phyloP scores from a whole-genome alignment of 768 basidiomycete genomes.

The Nidularia pulvinata region DNA sequence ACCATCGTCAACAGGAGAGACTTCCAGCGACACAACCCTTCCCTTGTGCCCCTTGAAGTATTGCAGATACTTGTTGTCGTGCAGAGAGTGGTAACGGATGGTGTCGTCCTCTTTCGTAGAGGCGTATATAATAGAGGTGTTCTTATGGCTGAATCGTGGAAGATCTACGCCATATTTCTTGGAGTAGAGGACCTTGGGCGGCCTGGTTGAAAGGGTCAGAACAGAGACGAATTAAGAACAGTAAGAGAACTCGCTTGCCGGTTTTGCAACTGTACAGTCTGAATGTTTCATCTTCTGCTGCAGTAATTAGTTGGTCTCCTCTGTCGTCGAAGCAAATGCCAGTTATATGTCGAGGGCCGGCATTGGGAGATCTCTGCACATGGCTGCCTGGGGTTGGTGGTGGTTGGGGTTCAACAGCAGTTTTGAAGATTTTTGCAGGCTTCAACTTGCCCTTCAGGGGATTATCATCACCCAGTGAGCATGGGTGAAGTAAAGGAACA shows the following conservation, averaged over 20 bases:
- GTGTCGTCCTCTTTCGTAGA: constrained; percentile 97
- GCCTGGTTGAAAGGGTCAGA: constrained; percentile 40
- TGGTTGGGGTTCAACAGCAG: constrained; percentile 63
- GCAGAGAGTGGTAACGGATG: constrained; percentile 90
- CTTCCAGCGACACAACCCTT: constrained; percentile 86
- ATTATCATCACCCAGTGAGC: constrained; percentile 2
- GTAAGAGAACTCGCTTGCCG: constrained; percentile 80
- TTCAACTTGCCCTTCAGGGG: constrained; percentile 68
- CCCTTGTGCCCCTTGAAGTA: constrained; percentile 97
- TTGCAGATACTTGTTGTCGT: constrained; percentile 95
- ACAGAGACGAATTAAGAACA: constrained; percentile 8
- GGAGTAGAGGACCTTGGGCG: constrained; percentile 77
- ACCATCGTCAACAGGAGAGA: constrained; percentile 91
- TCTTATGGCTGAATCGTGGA: constrained; percentile 94
- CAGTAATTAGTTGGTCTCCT: constrained; percentile 86
- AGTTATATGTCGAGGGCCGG: constrained; percentile 76
- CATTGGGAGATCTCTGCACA: constrained; percentile 30
- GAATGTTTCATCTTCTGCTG: constrained; percentile 92
- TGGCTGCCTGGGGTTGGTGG: constrained; percentile 38
- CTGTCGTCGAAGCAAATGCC: constrained; percentile 90
- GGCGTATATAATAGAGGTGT: constrained; percentile 81
- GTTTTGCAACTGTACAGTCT: constrained; percentile 85
- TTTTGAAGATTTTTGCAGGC: constrained; percentile 88
- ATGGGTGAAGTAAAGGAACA: constrained; percentile 1
- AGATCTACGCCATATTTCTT: constrained; percentile 98